Conservation (phyloP, 495 filamentous ascomycete species). For the Aspergillus sclerotioniger region DNA sequence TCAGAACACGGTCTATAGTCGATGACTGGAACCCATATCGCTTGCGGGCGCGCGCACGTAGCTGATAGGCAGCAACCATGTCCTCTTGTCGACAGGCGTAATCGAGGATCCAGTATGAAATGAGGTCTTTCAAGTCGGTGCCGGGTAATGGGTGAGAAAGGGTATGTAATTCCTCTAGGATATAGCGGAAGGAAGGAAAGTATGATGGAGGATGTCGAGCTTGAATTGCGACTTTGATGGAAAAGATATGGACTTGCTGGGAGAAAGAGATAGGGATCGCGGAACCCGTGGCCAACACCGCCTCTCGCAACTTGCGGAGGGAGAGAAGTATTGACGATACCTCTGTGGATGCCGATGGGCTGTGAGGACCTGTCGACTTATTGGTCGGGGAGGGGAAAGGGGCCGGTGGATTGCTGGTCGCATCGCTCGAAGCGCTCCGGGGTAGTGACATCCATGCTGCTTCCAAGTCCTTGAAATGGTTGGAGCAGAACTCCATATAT, state of each 20-base stretch:
- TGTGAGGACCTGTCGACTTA: constrained; percentile 22
- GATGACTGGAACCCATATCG: constrained; percentile 56
- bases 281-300: constrained; percentile 64
- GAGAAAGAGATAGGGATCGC: constrained; percentile 61
- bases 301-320: constrained; percentile 90
- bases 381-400: constrained; percentile 22
- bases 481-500: constrained; percentile 84
- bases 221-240: constrained; percentile 77
- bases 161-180: constrained; percentile 68
- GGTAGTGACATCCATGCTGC: constrained; percentile 68
- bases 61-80: constrained; percentile 66
- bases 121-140: constrained; percentile 71
- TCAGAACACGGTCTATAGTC: constrained; percentile 64
- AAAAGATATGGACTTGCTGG: constrained; percentile 71
- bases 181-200: constrained; percentile 77
- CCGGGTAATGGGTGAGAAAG: constrained; percentile 58
- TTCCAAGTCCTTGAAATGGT: constrained; percentile 65
- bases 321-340: constrained; percentile 63
- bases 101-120: constrained; percentile 80
- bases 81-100: constrained; percentile 81
- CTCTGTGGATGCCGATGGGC: constrained; percentile 46
- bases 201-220: constrained; percentile 82
- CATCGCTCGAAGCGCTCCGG: constrained; percentile 39
- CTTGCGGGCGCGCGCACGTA: constrained; percentile 46
- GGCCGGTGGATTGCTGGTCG: constrained; percentile 41